Percentiles rank a stretch among this genome's conserved stretches.
Conservation (phyloP, 257 asterid species). For the Jasminum sambac region DNA sequence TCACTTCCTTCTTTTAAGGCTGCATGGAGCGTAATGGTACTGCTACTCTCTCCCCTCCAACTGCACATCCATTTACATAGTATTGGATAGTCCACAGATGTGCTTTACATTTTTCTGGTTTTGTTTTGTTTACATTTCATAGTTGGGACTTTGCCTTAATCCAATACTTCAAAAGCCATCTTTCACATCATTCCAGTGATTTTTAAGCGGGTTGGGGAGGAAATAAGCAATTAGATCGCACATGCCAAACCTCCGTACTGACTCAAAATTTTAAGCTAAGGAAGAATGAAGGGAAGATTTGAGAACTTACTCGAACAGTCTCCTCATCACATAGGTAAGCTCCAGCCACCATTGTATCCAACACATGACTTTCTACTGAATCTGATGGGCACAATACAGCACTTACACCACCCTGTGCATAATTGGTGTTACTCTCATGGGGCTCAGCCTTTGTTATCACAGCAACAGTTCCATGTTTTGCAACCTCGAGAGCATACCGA, state of each 20-base stretch:
- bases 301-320: constrained; percentile 82
- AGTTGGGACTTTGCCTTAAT: background rate
- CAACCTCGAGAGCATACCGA: constrained; percentile 97
- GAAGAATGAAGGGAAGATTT: background rate
- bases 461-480: constrained; percentile 86
- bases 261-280: constrained; percentile 8
- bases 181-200: background rate
- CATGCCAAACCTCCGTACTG: background rate
- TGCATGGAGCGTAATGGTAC: background rate
- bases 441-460: constrained; percentile 97
- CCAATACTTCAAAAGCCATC: background rate
- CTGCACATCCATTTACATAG: background rate
- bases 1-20: background rate
- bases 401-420: constrained; percentile 99
- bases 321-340: constrained; percentile 98
- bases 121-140: background rate
- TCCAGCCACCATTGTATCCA: constrained; percentile 94
- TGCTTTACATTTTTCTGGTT: background rate
- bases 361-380: constrained; percentile 95
- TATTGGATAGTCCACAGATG: background rate
- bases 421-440: constrained; percentile 96
- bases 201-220: too few species aligned
- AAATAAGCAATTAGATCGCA: background rate
- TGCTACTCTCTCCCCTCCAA: background rate
- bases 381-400: constrained; percentile 95